These are phyloP conservation scores for Colletotrichum ledebouriae DNA, from an alignment of 2,329 filamentous ascomycete species.

Conservation along the genomic window DNA sequence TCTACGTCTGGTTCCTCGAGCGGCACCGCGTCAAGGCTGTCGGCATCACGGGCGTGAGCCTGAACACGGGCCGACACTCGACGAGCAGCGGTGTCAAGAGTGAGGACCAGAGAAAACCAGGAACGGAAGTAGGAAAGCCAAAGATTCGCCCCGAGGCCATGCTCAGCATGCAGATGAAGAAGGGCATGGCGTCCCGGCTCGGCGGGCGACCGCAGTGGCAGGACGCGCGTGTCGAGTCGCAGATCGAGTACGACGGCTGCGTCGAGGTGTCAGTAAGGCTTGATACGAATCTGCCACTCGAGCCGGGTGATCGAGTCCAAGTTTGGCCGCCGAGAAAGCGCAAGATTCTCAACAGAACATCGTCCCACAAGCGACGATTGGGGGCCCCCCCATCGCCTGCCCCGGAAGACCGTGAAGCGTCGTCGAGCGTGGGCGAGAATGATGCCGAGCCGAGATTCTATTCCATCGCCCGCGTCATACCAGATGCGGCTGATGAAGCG, in stretches of 20 bases:
- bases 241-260: constrained; percentile 20
- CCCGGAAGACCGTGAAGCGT: constrained; percentile 13
- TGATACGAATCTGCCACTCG: constrained; percentile 29
- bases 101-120: constrained; percentile 18
- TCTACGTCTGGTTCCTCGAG: constrained; percentile 40
- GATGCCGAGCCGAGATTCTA: constrained; percentile 37
- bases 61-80: constrained; percentile 34
- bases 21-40: constrained; percentile 37
- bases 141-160: constrained; percentile 34
- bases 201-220: constrained; percentile 36
- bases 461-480: constrained; percentile 30
- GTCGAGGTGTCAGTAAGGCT: constrained; percentile 21
- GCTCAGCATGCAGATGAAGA: constrained; percentile 41
- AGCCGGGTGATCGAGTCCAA: constrained; percentile 36
- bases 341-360: neutral
- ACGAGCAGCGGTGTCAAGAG: constrained; percentile 39
- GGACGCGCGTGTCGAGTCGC: constrained; percentile 30
- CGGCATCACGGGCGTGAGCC: constrained; percentile 32
- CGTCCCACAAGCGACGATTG: constrained; percentile 4
- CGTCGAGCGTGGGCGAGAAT: constrained; percentile 1
- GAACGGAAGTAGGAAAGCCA: neutral
- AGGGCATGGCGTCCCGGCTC: constrained; percentile 35
- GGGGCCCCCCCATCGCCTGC: neutral
- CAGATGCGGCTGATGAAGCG: neutral
- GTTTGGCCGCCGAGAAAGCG: constrained; percentile 34